phyloP scores from a whole-genome alignment of 2,329 filamentous ascomycete species.

The Fusarium marasasianum region DNA sequence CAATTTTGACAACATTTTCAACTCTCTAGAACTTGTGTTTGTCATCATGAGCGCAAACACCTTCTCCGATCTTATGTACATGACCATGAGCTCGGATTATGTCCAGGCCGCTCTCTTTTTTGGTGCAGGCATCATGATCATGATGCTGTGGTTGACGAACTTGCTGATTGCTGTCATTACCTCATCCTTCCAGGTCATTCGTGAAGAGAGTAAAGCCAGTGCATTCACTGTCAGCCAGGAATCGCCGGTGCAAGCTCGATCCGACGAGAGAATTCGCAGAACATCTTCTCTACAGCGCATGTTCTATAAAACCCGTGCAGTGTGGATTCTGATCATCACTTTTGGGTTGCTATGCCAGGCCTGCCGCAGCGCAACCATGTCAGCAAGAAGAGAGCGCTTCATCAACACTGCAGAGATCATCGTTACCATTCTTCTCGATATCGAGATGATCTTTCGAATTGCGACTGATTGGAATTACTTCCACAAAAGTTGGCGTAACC shows the following conservation, averaged over 20 bases:
- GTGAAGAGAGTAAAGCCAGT: conserved; percentile 93
- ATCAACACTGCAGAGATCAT: conserved; percentile 78
- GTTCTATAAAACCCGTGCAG: conserved; percentile 76
- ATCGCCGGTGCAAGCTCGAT: conserved; percentile 47
- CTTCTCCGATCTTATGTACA: conserved; percentile 94
- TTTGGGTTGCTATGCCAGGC: conserved; percentile 84
- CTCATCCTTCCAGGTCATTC: conserved; percentile 96
- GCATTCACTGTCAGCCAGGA: conserved; percentile 85
- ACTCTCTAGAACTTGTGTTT: conserved; percentile 94
- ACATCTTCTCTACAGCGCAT: conserved; percentile 69
- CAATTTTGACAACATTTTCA: conserved; percentile 93
- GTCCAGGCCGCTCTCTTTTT: conserved; percentile 84
- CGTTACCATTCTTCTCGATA: conserved; percentile 79
- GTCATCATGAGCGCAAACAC: conserved; percentile 99
- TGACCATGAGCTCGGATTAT: conserved; percentile 91
- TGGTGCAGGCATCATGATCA: conserved; percentile 80
- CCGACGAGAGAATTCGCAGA: conserved; percentile 51
- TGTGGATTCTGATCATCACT: conserved; percentile 85
- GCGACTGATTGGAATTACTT: conserved; percentile 83
- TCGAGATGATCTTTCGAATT: conserved; percentile 86
- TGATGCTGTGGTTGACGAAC: conserved; percentile 97
- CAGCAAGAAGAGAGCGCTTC: conserved; percentile 64
- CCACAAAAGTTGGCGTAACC: conserved; percentile 75
- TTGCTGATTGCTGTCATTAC: conserved; percentile 96
- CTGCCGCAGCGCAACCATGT: conserved; percentile 80